phyloP scores from a whole-genome alignment of 2,329 filamentous ascomycete species.

The Phaeoacremonium minimum region DNA sequence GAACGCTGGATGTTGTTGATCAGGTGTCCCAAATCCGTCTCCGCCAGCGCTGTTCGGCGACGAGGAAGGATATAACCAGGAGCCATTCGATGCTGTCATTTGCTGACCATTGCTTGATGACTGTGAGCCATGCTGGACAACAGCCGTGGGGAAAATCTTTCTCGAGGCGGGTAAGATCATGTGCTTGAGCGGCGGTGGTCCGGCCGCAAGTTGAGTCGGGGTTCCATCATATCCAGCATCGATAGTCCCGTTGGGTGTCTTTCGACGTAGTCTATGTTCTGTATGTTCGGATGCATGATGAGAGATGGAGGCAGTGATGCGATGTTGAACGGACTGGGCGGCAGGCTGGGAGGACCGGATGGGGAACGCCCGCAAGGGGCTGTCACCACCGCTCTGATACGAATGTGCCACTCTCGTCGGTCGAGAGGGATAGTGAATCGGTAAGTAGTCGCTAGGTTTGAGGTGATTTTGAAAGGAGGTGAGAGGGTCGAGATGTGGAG shows the following conservation, averaged over 20 bases:
- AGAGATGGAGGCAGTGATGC: slow-evolving; percentile 18
- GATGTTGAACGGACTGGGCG: slow-evolving; percentile 20
- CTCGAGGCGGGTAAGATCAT: slow-evolving; percentile 63
- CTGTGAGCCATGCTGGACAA: slow-evolving; percentile 13
- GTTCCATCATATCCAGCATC: slow-evolving; percentile 89
- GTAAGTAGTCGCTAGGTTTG: slow-evolving; percentile 18
- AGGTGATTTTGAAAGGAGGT: slow-evolving; percentile 20
- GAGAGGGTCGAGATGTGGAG: slow-evolving; percentile 31
- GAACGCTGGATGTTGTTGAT: slow-evolving; percentile 1
- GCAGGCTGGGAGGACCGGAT: slow-evolving; percentile 29
- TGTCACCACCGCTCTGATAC: slow-evolving; percentile 11
- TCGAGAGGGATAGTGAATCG: slow-evolving; percentile 15
- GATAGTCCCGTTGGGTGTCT: slow-evolving; percentile 91
- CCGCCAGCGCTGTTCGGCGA: slow-evolving; percentile 1
- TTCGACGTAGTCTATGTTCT: slow-evolving; percentile 81
- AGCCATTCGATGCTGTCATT: slow-evolving; percentile 7
- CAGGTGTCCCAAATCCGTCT: slow-evolving; percentile 1
- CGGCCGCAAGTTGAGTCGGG: slow-evolving; percentile 65
- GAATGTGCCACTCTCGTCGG: slow-evolving; percentile 9
- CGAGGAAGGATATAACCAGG: slow-evolving; percentile 16
- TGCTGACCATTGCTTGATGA: slow-evolving; percentile 8
- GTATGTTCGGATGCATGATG: slow-evolving; percentile 24
- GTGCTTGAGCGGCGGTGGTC: slow-evolving; percentile 77
- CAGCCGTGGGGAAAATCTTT: slow-evolving; percentile 25
- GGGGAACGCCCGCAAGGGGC: slow-evolving; percentile 25